Conservation (phyloP, 2,329 filamentous ascomycete species). For the Ceratocystis ficicola region DNA sequence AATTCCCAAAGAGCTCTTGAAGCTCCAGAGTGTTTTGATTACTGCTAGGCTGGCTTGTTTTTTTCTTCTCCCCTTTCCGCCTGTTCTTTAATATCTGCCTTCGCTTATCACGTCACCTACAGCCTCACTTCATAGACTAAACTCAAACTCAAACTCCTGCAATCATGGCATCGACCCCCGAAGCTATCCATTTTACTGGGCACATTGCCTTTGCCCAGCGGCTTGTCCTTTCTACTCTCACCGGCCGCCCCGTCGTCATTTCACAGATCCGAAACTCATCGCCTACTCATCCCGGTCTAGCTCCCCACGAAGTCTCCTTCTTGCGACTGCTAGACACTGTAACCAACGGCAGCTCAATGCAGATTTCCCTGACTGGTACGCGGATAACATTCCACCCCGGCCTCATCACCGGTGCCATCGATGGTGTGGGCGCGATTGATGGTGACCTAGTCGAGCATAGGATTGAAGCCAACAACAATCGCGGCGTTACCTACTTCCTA, state of each 20-base stretch:
- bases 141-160: slow-evolving; percentile 11
- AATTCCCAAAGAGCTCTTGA: not conserved
- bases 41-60: not conserved
- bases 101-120: not conserved
- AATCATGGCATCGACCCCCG: slow-evolving; percentile 34
- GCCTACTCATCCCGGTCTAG: slow-evolving; percentile 74
- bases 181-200: slow-evolving; percentile 63
- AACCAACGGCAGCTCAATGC: slow-evolving; percentile 88
- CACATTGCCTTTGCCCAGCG: slow-evolving; percentile 74
- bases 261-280: slow-evolving; percentile 85
- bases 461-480: slow-evolving; percentile 60
- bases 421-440: slow-evolving; percentile 57
- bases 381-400: slow-evolving; percentile 86
- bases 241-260: slow-evolving; percentile 78
- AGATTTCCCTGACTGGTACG: slow-evolving; percentile 93
- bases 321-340: slow-evolving; percentile 85
- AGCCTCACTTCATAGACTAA: not conserved
- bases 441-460: slow-evolving; percentile 71
- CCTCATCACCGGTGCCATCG: slow-evolving; percentile 72
- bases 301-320: slow-evolving; percentile 88
- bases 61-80: not conserved
- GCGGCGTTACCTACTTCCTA: slow-evolving; percentile 85
- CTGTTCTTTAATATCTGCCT: not conserved
- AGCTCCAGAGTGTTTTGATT: not conserved
- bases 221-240: slow-evolving; percentile 80